Percentiles rank a stretch among this genome's conserved stretches.
phyloP scores from a whole-genome alignment of 2,329 filamentous ascomycete genomes.

The Proliferodiscus dingleyae region DNA sequence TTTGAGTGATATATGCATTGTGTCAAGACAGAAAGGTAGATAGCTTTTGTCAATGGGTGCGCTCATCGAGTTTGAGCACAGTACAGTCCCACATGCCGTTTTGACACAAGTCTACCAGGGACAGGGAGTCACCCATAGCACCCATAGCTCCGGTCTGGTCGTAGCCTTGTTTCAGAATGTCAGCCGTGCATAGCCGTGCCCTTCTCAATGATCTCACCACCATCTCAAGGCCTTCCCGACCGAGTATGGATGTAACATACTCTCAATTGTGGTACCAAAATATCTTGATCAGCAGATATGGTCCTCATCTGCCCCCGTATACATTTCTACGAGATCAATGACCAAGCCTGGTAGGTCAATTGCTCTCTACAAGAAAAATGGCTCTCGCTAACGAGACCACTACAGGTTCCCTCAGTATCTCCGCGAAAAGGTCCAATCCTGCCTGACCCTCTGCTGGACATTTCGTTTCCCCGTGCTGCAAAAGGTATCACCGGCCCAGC shows the following conservation, averaged over 20 bases:
- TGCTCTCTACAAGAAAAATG: slow-evolving; percentile 5
- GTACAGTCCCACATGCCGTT: too few relatives aligned
- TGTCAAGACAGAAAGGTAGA: background rate
- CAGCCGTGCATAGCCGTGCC: slow-evolving; percentile 3
- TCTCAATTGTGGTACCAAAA: too few relatives aligned
- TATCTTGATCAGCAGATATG: too few relatives aligned
- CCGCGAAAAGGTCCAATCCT: slow-evolving; percentile 59
- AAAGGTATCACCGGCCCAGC: slow-evolving; percentile 49
- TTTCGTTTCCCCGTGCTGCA: slow-evolving; percentile 55
- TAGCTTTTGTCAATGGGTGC: background rate
- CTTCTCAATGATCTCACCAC: background rate
- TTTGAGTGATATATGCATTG: background rate
- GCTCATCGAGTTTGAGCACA: background rate
- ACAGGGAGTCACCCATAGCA: too few relatives aligned
- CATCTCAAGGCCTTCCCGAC: too few relatives aligned
- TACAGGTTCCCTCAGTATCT: slow-evolving; percentile 62
- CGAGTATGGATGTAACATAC: too few relatives aligned
- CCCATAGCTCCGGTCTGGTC: too few relatives aligned
- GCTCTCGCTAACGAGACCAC: background rate
- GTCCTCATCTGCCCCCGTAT: slow-evolving; percentile 50
- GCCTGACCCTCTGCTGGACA: slow-evolving; percentile 60
- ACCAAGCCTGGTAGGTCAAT: slow-evolving; percentile 54
- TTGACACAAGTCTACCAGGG: too few relatives aligned
- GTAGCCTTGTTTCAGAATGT: slow-evolving; percentile 20
- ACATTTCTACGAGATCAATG: slow-evolving; percentile 64